Base-by-base conservation (phyloP, 2,329 filamentous ascomycete species). In the Claviceps sp. region DNA sequence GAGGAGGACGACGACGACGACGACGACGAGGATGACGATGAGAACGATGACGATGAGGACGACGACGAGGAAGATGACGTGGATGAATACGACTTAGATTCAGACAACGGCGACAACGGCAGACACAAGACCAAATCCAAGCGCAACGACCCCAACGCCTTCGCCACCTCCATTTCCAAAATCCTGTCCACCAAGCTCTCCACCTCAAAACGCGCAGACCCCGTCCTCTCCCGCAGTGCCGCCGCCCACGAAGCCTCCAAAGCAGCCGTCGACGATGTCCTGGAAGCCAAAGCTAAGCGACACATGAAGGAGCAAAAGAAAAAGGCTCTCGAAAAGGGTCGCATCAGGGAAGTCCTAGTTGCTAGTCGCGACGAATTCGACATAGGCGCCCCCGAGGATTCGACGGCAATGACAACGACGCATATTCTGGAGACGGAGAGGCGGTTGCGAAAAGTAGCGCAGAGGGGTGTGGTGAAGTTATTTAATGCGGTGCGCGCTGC, bases 401-500 rank as follows among this genome's bases (percentile, higher is more conserved):
- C 26, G 44, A 34, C 43, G 24, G 26, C 26, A 10, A 39, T 39
- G 40, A 30, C 77, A 19, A 77, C 77, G 26, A 70, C 70, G 16
- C 72, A 77, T 56, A 75, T 78, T 26, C 65, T 81, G 62, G 87
- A 86, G 62, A 78, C 83, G 60, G 91, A 97, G 73, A 85, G 83
- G 70, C 75, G 81, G 57, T 67, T 97, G 62, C 81, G 87, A 62
- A 93, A 95, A 73, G 89, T 87, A 48, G 90, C 90, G 45, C 89
- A 96, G 69, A 79, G 89, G 51, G 91, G 91, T 79, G 93, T 98
- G 42, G 85, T 97, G 24, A 94, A 91, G 73, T 74, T 98, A 54
- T 98, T 98, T 71, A 96, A 97, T 67, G 93, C 93, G 0, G 89
- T 98, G 37, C 77, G 91, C 45, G 88, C 88, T 22, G 90, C 93